phyloP scores from a whole-genome alignment of 2,329 filamentous ascomycete genomes.

The Ascochyta clinopodiicola region DNA sequence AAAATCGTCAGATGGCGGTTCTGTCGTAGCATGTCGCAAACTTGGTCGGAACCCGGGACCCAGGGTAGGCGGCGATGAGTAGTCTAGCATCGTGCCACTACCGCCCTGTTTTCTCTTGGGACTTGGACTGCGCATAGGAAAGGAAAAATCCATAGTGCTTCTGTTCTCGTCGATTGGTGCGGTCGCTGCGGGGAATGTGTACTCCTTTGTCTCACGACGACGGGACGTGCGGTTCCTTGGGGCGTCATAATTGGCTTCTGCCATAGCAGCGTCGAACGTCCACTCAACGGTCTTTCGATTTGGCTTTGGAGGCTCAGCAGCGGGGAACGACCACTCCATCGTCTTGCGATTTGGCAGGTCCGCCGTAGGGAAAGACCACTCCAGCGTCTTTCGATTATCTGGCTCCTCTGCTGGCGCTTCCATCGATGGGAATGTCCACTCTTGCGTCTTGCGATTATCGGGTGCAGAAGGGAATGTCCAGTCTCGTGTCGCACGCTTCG shows the following conservation, averaged over 20 bases:
- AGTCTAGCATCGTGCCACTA: constrained; percentile 11
- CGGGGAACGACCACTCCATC: constrained; percentile 56
- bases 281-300: constrained; percentile 56
- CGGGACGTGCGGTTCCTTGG: constrained; percentile 41
- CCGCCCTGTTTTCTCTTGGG: constrained; percentile 23
- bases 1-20: constrained; percentile 50
- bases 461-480: constrained; percentile 58
- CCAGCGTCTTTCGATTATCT: constrained; percentile 56
- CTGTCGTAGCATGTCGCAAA: constrained; percentile 51
- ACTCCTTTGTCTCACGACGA: constrained; percentile 44
- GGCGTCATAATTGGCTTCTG: constrained; percentile 44
- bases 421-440: constrained; percentile 61
- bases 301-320: constrained; percentile 40
- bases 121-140: constrained; percentile 42
- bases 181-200: constrained; percentile 31
- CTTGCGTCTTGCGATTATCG: constrained; percentile 54
- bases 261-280: constrained; percentile 56
- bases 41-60: constrained; percentile 48
- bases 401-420: constrained; percentile 40
- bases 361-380: constrained; percentile 60
- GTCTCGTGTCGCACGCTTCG: constrained; percentile 54
- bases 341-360: constrained; percentile 50
- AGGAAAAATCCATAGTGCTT: constrained; percentile 46
- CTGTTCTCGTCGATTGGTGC: constrained; percentile 32
- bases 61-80: constrained; percentile 40